Percentiles rank a stretch among this genome's conserved stretches.
phyloP scores from a whole-genome alignment of 495 filamentous ascomycete species.

The Coniosporium apollinis region DNA sequence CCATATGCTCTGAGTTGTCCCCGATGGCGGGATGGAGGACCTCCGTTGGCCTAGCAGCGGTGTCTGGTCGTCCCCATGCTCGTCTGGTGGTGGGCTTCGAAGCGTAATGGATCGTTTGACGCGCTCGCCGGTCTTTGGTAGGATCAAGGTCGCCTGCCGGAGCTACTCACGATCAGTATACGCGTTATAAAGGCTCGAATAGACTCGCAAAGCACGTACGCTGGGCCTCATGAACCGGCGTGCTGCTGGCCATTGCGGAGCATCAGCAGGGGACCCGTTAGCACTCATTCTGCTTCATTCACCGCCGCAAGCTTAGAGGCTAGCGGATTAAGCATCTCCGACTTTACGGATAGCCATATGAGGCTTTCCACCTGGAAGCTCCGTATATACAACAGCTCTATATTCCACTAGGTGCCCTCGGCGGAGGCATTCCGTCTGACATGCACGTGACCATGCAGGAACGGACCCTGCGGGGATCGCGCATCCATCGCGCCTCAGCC shows the following conservation, averaged over 20 bases:
- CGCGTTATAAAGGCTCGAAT: background rate
- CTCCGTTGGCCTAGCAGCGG: constrained; percentile 14
- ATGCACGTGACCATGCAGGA: too few species aligned
- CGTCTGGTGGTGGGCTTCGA: constrained; percentile 18
- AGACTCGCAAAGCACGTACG: background rate
- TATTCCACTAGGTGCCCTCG: too few species aligned
- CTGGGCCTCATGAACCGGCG: background rate
- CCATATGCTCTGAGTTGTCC: background rate
- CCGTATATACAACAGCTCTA: too few species aligned
- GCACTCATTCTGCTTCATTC: too few species aligned
- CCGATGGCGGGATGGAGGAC: constrained; percentile 5
- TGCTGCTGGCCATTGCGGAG: background rate
- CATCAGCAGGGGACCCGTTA: too few species aligned
- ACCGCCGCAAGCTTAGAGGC: too few species aligned
- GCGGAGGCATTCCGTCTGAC: too few species aligned
- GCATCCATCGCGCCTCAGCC: too few species aligned
- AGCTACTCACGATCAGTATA: constrained; percentile 20
- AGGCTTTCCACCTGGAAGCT: too few species aligned
- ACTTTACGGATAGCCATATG: too few species aligned
- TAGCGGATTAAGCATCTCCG: too few species aligned
- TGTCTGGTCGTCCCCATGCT: constrained; percentile 1
- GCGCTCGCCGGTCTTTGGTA: constrained; percentile 43
- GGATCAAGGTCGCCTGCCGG: constrained; percentile 42
- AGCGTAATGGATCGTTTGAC: constrained; percentile 40
- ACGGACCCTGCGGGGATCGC: too few species aligned